phyloP scores from a whole-genome alignment of 2,329 filamentous ascomycete genomes.

The Botryotinia calthae region DNA sequence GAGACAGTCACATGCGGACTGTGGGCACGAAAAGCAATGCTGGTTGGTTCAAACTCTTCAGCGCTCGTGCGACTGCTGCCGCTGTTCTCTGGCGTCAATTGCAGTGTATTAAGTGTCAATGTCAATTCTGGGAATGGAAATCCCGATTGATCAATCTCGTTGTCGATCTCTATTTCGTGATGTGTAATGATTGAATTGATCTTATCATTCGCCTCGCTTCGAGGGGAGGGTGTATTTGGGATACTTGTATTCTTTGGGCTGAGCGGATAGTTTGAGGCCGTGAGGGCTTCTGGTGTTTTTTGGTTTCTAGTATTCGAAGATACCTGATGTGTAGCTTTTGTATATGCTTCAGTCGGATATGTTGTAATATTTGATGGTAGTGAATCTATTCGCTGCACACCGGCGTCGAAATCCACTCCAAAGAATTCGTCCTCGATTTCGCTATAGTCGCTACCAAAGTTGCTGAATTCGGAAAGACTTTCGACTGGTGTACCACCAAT shows the following conservation, averaged over 20 bases:
- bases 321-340: conserved; percentile 25
- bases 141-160: conserved; percentile 27
- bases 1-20: conserved; percentile 33
- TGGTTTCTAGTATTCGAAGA: conserved; percentile 25
- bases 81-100: conserved; percentile 38
- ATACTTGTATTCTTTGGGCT: conserved; percentile 35
- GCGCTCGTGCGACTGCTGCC: conserved; percentile 38
- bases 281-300: conserved; percentile 24
- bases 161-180: conserved; percentile 29
- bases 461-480: conserved; percentile 35
- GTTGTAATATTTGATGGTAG: conserved; percentile 22
- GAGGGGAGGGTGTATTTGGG: conserved; percentile 33
- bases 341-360: conserved; percentile 25
- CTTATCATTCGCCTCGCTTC: conserved; percentile 26
- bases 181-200: conserved; percentile 27
- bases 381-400: conserved; percentile 33
- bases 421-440: conserved; percentile 38
- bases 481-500: conserved; percentile 33
- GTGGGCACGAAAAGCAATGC: conserved; percentile 27
- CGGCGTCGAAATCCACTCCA: conserved; percentile 39
- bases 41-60: conserved; percentile 33
- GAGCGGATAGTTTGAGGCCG: conserved; percentile 32
- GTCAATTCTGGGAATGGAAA: conserved; percentile 23
- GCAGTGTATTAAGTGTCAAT: conserved; percentile 25
- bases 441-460: conserved; percentile 36